These are phyloP conservation scores for Hyphopichia burtonii DNA, from an alignment of 1,139 yeast species.

Conservation along the genomic window DNA sequence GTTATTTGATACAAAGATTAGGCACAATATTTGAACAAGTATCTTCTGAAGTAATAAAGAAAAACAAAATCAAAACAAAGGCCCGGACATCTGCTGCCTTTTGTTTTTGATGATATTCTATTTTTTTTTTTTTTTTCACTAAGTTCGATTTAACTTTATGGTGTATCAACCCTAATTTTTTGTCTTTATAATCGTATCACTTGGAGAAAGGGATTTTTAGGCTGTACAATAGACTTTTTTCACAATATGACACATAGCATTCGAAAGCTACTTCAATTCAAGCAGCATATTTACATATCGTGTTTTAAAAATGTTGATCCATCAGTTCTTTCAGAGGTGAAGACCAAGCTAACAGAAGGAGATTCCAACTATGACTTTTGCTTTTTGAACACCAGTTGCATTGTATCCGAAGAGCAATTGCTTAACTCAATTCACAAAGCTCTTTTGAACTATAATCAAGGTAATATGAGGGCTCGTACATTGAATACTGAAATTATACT, in stretches of 20 bases:
- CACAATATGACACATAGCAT: conserved; percentile 13
- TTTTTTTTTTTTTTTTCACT: neutral
- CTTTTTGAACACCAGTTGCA: conserved; percentile 36
- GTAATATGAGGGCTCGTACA: conserved; percentile 37
- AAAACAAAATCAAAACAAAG: neutral
- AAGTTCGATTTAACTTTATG: too few relatives aligned
- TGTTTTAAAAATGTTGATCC: conserved; percentile 20
- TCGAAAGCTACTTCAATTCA: conserved; percentile 34
- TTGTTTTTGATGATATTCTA: neutral
- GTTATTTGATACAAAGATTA: neutral
- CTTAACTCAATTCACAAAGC: conserved; percentile 34
- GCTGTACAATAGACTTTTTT: too few relatives aligned
- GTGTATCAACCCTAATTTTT: too few relatives aligned
- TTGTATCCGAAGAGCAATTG: conserved; percentile 39
- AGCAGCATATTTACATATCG: conserved; percentile 16
- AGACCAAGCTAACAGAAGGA: conserved; percentile 27
- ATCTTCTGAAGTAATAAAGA: neutral
- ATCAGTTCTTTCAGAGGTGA: conserved; percentile 23
- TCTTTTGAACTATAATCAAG: conserved; percentile 24
- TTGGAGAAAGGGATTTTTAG: too few relatives aligned
- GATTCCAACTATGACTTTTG: conserved; percentile 39
- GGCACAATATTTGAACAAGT: neutral
- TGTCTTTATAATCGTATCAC: too few relatives aligned
- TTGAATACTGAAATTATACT: conserved; percentile 43
- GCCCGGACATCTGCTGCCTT: neutral